These are phyloP conservation scores for Rhodomyrtus psidioides DNA, from an alignment of 441 rosid genomes.

Conservation along the genomic window DNA sequence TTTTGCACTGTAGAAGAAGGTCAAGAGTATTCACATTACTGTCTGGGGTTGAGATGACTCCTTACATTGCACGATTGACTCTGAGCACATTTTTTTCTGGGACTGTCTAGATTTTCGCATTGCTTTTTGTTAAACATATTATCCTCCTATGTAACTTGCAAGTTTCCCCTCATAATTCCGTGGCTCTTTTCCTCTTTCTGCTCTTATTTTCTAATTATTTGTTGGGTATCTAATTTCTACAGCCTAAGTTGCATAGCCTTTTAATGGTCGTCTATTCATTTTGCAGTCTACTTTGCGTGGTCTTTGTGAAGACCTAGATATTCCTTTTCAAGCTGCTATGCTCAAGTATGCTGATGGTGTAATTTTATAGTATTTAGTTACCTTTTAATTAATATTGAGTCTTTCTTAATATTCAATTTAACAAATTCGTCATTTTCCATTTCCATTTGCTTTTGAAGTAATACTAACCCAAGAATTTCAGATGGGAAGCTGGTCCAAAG, in stretches of 20 bases:
- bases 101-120: neutral
- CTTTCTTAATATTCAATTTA: neutral
- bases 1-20: neutral
- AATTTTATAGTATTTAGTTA: neutral
- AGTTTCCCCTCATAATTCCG: neutral
- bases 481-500: conserved; percentile 89
- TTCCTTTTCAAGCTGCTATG: conserved; percentile 78
- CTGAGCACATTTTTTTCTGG: neutral
- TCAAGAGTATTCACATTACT: neutral
- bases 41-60: neutral
- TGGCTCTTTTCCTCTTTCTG: neutral
- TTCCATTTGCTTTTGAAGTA: neutral
- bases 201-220: neutral
- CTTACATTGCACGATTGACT: neutral
- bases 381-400: neutral
- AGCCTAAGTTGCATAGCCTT: neutral
- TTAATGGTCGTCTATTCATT: neutral
- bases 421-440: neutral
- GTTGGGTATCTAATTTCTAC: neutral
- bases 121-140: neutral
- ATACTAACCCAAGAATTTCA: conserved; percentile 15
- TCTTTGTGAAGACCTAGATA: conserved; percentile 73
- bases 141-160: neutral
- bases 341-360: conserved; percentile 34
- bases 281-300: conserved; percentile 56